Base-by-base conservation (phyloP, 2,329 filamentous ascomycete species). In the Seiridium unicorne region DNA sequence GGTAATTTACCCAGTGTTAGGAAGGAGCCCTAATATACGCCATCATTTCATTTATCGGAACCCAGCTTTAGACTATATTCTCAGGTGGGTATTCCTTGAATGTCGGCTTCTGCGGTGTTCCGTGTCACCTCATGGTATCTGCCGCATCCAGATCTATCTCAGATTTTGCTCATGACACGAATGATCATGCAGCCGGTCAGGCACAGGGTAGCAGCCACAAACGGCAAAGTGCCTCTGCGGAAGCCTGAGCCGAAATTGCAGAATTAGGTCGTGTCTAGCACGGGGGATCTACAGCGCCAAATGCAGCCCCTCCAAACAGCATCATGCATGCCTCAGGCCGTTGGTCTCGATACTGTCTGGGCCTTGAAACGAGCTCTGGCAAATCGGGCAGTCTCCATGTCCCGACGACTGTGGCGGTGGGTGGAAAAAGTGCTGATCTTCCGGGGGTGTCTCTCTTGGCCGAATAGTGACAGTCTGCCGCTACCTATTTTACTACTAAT, bases 281-380 rank as follows among this genome's bases (percentile, higher is more conserved):
- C n/a, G 49, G 51, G 51, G 51, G 51, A 55, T 55, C 51, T 42
- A 18, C 51, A 55, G 44, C 51, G 51, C 51, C 51, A 55, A 40
- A 36, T 36, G 18, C 49, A n/a, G 47, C 47, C 47, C 26, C 47
- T 49, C 26, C 47, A 26, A 26, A 53, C 26, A 34, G 11, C 49
- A 34, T 53, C 49, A 53, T 51, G 8, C 3, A 26, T 35, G 49
- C 38, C 36, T n/a, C 35, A 53, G 49, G 10, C 31, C 13, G 26
- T 36, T 13, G 49, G 34, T 18, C n/a, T 35, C 51, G 26, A 5
- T 38, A 4, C 36, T 9, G n/a, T 55, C 26, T 9, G 40, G 13
- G 38, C 35, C 35, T 18, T n/a, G 38, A 44, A 31, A 44, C n/a
- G 18, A 26, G 18, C 31, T 38, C 38, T 55, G 26, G 26, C 51